Evolutionary conservation across 345 rosid genomes (phyloP).

Genomic region (Dipteronia sinensis): DNA sequence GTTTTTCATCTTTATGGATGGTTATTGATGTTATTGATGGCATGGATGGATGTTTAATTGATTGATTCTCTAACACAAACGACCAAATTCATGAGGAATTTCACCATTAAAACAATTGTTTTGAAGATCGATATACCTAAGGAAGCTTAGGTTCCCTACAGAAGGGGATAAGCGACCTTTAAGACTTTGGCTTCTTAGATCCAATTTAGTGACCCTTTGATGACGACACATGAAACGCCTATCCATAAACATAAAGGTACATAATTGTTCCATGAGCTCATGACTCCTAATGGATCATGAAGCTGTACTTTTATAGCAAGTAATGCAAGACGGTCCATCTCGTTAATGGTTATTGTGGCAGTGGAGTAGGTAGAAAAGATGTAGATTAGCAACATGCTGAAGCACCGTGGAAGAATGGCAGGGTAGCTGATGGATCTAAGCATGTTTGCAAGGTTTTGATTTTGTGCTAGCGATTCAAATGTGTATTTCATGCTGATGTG

Average conservation of each 20-base stretch:
- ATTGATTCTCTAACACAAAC: too few relatives aligned
- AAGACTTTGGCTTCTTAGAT: not conserved
- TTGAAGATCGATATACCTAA: not conserved
- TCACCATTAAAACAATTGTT: not conserved
- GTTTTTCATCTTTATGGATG: too few relatives aligned
- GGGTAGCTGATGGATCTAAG: not conserved
- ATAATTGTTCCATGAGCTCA: conserved; percentile 24
- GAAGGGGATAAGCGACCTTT: conserved; percentile 17
- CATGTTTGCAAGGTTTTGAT: not conserved
- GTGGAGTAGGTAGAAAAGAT: not conserved
- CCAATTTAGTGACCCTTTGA: conserved; percentile 14
- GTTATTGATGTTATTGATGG: too few relatives aligned
- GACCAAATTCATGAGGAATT: conserved; percentile 24
- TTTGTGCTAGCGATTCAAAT: too few relatives aligned
- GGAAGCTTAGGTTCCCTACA: conserved; percentile 33
- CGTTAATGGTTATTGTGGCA: not conserved
- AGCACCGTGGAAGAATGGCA: not conserved
- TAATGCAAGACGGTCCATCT: conserved; percentile 16
- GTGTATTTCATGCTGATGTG: too few relatives aligned
- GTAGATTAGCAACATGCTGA: not conserved
- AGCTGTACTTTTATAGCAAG: conserved; percentile 9
- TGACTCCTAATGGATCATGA: conserved; percentile 13
- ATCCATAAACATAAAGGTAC: conserved; percentile 20
- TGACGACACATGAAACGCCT: conserved; percentile 26
- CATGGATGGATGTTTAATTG: too few relatives aligned